Base-by-base conservation (phyloP, 352 stramenopile species). In the Phytopythium montanum region DNA sequence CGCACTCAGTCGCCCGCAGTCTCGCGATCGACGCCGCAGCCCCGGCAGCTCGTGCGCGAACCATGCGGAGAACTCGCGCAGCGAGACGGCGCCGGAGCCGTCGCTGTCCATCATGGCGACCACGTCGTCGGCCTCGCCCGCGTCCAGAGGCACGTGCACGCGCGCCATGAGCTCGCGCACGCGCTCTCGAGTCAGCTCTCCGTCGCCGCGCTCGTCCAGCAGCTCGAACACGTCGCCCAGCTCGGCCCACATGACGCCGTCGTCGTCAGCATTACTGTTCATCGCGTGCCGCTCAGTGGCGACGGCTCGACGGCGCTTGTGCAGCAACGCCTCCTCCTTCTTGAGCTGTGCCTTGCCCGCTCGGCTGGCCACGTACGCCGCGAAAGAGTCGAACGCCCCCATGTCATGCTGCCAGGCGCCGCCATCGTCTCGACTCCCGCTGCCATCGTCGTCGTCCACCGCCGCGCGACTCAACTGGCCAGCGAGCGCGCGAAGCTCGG, bases 51-150 rank as follows among this genome's bases (percentile, higher is more conserved):
- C 85, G 63, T 89, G 72, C 7, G 62, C 49, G 51, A 89, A 88
- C 81, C 85, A 94, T 4, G 60, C 64, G 12, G 73, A 73, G 45
- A 94, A 94, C 41, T 94, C 81, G 16, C 50, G 34, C 26, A 91
- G 75, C 26, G 81, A 90, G 25, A 94, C 85, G 7, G 64, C 69
- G 0, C 80, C 81, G 0, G 84, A 92, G 9, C 62, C 64, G 48
- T 94, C 84, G 45, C 67, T 81, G 66, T 94, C 84, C 76, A 94
- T 94, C 84, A 94, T 94, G 14, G 72, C 72, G 19, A 92, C 73
- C 10, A 92, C 84, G 56, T 92, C 84, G 10, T 77, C 68, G 0
- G 71, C 56, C 38, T 94, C 84, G 2, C 78, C 73, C 16, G 56
- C 49, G 12, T 68, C 69, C 33, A 94, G 56, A 6, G 84, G 81